These are phyloP conservation scores for Luzula sylvatica DNA, from an alignment of 176 grass and related monocot genomes.

Conservation along the genomic window DNA sequence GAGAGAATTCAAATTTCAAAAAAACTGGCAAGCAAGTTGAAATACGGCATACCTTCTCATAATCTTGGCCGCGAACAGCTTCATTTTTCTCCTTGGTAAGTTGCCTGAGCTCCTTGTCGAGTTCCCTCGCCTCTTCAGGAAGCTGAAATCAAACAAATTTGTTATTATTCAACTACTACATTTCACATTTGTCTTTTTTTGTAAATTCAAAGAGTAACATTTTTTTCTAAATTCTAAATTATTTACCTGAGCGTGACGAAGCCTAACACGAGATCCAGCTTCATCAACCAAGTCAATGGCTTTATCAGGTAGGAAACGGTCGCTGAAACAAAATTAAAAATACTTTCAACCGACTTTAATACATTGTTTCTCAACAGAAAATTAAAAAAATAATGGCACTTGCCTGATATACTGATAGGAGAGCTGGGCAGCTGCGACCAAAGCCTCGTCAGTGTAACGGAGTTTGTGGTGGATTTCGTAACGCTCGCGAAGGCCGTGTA, in stretches of 20 bases:
- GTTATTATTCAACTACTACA: conserved; percentile 73
- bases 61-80: conserved; percentile 80
- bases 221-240: no score
- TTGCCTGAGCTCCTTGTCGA: conserved; percentile 94
- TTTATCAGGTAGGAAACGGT: conserved; percentile 87
- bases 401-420: conserved; percentile 94
- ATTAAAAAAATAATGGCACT: no score
- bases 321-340: conserved; percentile 33
- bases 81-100: conserved; percentile 97
- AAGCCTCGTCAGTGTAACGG: conserved; percentile 69
- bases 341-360: no score
- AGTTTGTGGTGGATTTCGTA: conserved; percentile 98
- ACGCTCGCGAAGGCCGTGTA: conserved; percentile 67
- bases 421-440: conserved; percentile 62
- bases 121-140: conserved; percentile 93
- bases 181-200: conserved; percentile 83
- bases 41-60: conserved; percentile 55
- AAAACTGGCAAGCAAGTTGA: background rate
- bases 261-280: conserved; percentile 76
- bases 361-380: no score
- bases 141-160: conserved; percentile 87
- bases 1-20: conserved; percentile 8
- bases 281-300: conserved; percentile 94
- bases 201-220: no score
- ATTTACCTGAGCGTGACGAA: conserved; percentile 71